Evolutionary conservation across 371 early-diverging fungal species (phyloP).

Genomic region (Chytridium lagenaria): DNA sequence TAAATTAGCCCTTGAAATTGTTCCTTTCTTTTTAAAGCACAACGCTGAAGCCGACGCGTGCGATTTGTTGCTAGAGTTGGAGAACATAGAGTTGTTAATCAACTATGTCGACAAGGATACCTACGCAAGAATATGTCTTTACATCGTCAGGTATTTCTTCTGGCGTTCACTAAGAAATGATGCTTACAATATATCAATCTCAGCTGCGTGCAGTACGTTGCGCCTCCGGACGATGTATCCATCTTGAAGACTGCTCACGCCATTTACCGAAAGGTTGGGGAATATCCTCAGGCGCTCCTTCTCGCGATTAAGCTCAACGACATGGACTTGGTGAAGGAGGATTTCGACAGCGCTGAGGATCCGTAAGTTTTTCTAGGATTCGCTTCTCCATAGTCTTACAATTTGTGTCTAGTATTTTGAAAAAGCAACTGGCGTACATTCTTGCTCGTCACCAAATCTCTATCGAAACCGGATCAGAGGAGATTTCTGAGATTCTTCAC

Average conservation of each 20-base stretch:
- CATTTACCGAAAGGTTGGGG: constrained; percentile 85
- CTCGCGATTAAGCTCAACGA: constrained; percentile 87
- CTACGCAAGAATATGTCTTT: constrained; percentile 92
- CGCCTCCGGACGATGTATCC: constrained; percentile 87
- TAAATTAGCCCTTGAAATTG: constrained; percentile 78
- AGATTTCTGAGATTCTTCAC: constrained; percentile 81
- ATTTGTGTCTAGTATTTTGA: constrained; percentile 66
- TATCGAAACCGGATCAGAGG: constrained; percentile 80
- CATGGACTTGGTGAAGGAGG: constrained; percentile 79
- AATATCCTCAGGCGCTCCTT: constrained; percentile 82
- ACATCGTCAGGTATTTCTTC: constrained; percentile 90
- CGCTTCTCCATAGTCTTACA: background rate
- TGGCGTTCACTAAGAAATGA: too few species aligned
- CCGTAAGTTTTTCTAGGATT: constrained; percentile 59
- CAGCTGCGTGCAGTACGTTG: constrained; percentile 89
- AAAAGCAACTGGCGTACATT: constrained; percentile 95
- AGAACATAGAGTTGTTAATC: constrained; percentile 76
- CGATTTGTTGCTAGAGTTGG: constrained; percentile 91
- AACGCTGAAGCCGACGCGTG: constrained; percentile 98
- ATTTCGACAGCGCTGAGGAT: constrained; percentile 86
- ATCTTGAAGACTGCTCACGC: constrained; percentile 86
- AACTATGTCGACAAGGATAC: constrained; percentile 89
- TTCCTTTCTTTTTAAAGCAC: constrained; percentile 93
- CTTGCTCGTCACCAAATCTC: constrained; percentile 88
- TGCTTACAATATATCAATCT: too few species aligned